Percentiles rank a stretch among this genome's conserved stretches.
These are phyloP conservation scores for Celoporthe dispersa DNA, from an alignment of 2,329 filamentous ascomycete species.

Conservation along the genomic window DNA sequence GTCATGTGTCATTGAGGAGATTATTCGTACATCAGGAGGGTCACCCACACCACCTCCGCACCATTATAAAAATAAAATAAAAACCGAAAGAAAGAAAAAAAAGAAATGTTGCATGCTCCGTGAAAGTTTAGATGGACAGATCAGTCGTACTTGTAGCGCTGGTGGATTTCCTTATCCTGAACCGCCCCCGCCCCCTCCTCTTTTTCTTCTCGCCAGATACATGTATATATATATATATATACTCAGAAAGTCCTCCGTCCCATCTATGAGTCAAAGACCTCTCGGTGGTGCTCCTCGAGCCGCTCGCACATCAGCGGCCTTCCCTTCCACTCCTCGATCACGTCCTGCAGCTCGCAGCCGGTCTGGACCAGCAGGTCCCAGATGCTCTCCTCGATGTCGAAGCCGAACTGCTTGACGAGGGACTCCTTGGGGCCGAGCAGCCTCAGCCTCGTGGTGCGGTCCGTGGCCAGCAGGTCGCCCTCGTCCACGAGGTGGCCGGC, in stretches of 20 bases:
- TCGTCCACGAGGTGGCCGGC: constrained; percentile 34
- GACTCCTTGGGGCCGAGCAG: constrained; percentile 38
- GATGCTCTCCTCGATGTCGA: constrained; percentile 41
- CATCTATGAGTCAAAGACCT: constrained; percentile 42
- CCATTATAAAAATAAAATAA: not conserved
- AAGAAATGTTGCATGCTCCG: not conserved
- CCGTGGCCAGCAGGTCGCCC: constrained; percentile 30
- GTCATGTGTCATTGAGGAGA: constrained; percentile 10
- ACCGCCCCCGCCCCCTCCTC: not conserved
- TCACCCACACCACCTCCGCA: not conserved
- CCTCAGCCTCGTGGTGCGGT: constrained; percentile 33
- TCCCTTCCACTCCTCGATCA: constrained; percentile 28
- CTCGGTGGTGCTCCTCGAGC: constrained; percentile 44
- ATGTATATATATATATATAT: not conserved
- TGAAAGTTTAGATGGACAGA: not conserved
- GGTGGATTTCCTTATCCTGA: not conserved
- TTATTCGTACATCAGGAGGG: constrained; percentile 5
- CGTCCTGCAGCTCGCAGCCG: constrained; percentile 36
- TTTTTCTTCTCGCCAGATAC: not conserved
- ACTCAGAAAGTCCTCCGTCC: not conserved
- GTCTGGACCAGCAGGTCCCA: constrained; percentile 39
- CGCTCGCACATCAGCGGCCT: constrained; percentile 37
- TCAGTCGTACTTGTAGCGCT: not conserved
- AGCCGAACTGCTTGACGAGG: constrained; percentile 35
- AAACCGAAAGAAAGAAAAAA: not conserved